Conservation (phyloP, 352 stramenopile genomes). For the Phytophthora pluvialis region DNA sequence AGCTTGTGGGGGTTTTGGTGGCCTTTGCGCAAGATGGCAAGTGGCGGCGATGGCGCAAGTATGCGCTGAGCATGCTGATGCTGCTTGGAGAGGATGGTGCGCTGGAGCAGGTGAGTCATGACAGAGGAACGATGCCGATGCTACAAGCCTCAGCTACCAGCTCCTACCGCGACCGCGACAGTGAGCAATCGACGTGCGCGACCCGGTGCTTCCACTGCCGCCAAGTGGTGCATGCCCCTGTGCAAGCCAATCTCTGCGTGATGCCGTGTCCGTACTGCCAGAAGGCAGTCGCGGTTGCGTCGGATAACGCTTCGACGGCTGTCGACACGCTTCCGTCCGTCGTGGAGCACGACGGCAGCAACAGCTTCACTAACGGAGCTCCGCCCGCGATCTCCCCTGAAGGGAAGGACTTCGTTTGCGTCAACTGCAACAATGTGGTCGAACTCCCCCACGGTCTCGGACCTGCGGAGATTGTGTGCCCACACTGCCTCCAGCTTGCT, state of each 20-base stretch:
- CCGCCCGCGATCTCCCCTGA: conserved; percentile 8
- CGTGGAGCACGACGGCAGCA: conserved; percentile 25
- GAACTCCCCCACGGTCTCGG: conserved; percentile 53
- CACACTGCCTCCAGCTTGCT: conserved; percentile 67
- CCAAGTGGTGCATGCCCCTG: conserved; percentile 52
- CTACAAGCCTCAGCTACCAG: conserved; percentile 22
- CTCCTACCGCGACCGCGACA: conserved; percentile 20
- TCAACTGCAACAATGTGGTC: conserved; percentile 64
- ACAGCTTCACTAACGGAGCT: conserved; percentile 4
- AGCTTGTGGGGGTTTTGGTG: conserved; percentile 48
- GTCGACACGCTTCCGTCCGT: conserved; percentile 41
- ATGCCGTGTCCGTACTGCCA: conserved; percentile 56
- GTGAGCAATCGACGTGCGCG: conserved; percentile 33
- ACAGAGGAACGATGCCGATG: conserved; percentile 21
- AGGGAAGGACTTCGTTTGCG: conserved; percentile 49
- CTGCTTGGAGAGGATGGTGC: conserved; percentile 59
- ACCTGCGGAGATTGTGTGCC: conserved; percentile 64
- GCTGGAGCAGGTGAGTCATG: conserved; percentile 39
- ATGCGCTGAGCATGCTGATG: conserved; percentile 42
- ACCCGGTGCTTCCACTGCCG: conserved; percentile 69
- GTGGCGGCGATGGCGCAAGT: conserved; percentile 49
- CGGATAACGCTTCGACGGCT: conserved; percentile 39
- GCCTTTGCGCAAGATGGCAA: conserved; percentile 37
- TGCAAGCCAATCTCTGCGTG: conserved; percentile 34
- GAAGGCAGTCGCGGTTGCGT: conserved; percentile 42